Percentiles rank a stretch among this genome's conserved stretches.
Evolutionary conservation across 176 grass and related monocot genomes (phyloP).

Genomic region (Cenchrus americanus): DNA sequence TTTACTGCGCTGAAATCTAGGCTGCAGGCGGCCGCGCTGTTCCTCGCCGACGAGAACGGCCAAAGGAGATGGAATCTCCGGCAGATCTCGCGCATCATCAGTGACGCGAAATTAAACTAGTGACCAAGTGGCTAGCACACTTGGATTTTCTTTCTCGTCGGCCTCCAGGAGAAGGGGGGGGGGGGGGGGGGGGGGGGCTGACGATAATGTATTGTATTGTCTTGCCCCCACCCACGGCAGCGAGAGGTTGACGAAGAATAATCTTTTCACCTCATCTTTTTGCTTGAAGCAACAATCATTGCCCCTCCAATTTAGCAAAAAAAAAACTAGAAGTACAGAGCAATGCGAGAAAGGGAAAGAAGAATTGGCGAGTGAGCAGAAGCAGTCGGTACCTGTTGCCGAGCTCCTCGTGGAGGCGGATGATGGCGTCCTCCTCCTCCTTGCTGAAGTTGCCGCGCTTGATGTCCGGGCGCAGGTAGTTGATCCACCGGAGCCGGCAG

Average conservation of each 20-base stretch:
- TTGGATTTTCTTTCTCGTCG: slow-evolving; percentile 15
- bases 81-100: slow-evolving; percentile 49
- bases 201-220: slow-evolving; percentile 37
- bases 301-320: background rate
- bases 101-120: slow-evolving; percentile 39
- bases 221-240: background rate
- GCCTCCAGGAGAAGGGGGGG: slow-evolving; percentile 13
- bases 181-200: too few species aligned
- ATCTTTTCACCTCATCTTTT: background rate
- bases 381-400: slow-evolving; percentile 69
- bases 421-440: slow-evolving; percentile 82
- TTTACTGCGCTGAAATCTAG: slow-evolving; percentile 42
- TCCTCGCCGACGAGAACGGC: background rate
- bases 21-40: background rate
- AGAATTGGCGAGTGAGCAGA: background rate
- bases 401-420: slow-evolving; percentile 73
- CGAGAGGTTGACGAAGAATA: background rate
- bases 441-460: slow-evolving; percentile 86
- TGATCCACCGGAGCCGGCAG: slow-evolving; percentile 92
- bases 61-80: slow-evolving; percentile 49
- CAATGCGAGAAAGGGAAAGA: background rate
- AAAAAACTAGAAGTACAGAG: too few species aligned
- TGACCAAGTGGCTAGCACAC: slow-evolving; percentile 35
- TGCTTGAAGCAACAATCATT: slow-evolving; percentile 41
- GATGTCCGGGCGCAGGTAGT: slow-evolving; percentile 87